Base-by-base conservation (phyloP, 495 filamentous ascomycete genomes). In the Penicillium bialowiezense region DNA sequence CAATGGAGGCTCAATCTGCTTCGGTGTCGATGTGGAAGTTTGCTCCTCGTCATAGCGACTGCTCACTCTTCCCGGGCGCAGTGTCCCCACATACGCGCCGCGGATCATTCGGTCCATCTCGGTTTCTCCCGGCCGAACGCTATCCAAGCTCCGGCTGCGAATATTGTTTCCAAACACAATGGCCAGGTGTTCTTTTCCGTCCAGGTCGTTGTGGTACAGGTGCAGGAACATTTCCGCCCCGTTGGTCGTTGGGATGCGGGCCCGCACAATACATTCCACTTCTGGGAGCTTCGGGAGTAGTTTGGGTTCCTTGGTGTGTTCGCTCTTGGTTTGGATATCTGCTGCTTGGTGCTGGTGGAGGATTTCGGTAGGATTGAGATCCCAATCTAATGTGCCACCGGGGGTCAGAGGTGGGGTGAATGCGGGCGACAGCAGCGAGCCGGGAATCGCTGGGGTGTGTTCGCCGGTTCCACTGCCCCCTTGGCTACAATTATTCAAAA, bases 161-260 rank as follows among this genome's bases (percentile, higher is more conserved):
- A 98, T 97, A 20, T 79, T 75, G 43, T 83, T 77, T 3, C 93
- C 93, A 63, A 98, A 98, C 1, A 97, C 93, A 52, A 98, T 97
- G n/a, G 93, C 93, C 31, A 97, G 72, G 67, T 98, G 93, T 61
- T 98, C 93, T 69, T 98, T 98, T 43, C 86, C 87, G 64, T 98
- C 93, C 15, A 90, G 76, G 56, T 86, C 86, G 67, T 97, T 98
- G 41, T 84, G 85, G 69, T 97, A 98, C 3, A 98, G 77, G 64
- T 98, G 93, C 31, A 98, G 75, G 62, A 95, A 98, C 89, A 98
- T 97, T 69, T 97, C 91, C 8, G 90, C 86, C 3, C 91, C 93
- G 8, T 79, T 86, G 10, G 89, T 91, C 28, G 89, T 95, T 1
- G 89, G 89, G 40, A 95, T 95, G 19, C 89, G 81, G 13, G 89